Evolutionary conservation across 2,329 filamentous ascomycete genomes (phyloP), one percentile per base, ranked within the genome.

Genomic region (Ascocoryne sarcoides): DNA sequence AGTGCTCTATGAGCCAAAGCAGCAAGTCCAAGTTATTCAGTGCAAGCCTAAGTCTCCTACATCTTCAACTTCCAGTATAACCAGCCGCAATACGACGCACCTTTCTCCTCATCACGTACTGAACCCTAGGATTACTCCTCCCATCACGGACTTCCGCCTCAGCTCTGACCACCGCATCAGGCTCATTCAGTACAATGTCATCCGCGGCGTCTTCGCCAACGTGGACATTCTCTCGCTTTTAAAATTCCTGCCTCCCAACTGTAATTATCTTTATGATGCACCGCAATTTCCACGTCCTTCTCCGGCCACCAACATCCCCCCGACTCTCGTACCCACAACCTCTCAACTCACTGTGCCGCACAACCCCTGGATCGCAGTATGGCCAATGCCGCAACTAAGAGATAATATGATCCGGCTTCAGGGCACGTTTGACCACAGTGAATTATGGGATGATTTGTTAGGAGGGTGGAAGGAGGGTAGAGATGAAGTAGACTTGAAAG

Each of bases 281-380:
- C 23, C 23, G 7, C 23, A 7, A 7, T 12, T 26, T 26, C 23
- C 23, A 7, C 7, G 7, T 26, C n/a, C 12, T 15, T 10, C 31
- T 10, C 10, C 20, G 7, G 12, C 18, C 9, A n/a, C 10, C 20
- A 9, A 17, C 5, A 42, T 47, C 12, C 49, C 51, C 2, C 7
- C 40, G 5, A 34, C 32, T 4, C 48, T 62, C 3, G 47, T 40
- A 4, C 61, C 61, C 1, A 63, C 60, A 7, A 40, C 42, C 2
- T 43, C 59, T n/a, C 61, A 63, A 40, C 43, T 48, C 18, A 35
- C 46, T 1, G 44, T 53, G 1, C 39, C 46, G 1, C 62, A 64
- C 31, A 59, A 62, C 30, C 60, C 59, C 2, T 65, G 62, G 57
- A 40, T 64, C 7, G 62, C 64, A 46, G 44, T 63, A 1, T 49